Conservation (phyloP, 1,284 basidiomycete species). For the Puccinia hordei region DNA sequence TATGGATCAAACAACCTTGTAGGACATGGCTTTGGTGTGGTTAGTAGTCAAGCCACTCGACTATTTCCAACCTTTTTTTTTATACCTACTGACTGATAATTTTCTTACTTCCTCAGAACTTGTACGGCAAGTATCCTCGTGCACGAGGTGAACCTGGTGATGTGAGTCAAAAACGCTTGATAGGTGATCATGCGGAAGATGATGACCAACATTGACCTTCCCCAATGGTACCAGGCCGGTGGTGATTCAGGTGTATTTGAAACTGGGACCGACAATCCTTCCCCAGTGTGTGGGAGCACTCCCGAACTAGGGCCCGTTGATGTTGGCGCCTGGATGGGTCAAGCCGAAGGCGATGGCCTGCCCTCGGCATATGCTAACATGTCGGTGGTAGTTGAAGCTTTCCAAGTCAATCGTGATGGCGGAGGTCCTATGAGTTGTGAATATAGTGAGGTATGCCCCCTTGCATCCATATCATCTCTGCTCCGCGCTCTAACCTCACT, state of each 20-base stretch:
- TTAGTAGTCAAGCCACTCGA: neutral
- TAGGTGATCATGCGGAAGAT: neutral
- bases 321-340: slow-evolving; percentile 37
- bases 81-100: neutral
- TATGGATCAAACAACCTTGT: slow-evolving; percentile 38
- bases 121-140: slow-evolving; percentile 45
- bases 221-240: slow-evolving; percentile 19
- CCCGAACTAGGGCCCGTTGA: slow-evolving; percentile 34
- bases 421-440: slow-evolving; percentile 45
- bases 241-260: slow-evolving; percentile 44
- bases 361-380: slow-evolving; percentile 39
- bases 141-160: slow-evolving; percentile 6
- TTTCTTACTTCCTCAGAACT: slow-evolving; percentile 6
- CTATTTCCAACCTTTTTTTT: neutral
- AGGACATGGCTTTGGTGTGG: slow-evolving; percentile 46
- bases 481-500: neutral
- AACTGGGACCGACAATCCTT: slow-evolving; percentile 39
- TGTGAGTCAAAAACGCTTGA: neutral
- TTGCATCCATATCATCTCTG: neutral
- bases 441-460: slow-evolving; percentile 26
- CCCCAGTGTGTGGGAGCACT: slow-evolving; percentile 33
- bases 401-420: slow-evolving; percentile 47
- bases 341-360: slow-evolving; percentile 41
- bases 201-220: neutral
- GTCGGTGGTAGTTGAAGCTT: slow-evolving; percentile 36